Percentiles rank a stretch among this genome's conserved stretches.
phyloP scores from a whole-genome alignment of 2,329 filamentous ascomycete species.

The Alternaria dauci region DNA sequence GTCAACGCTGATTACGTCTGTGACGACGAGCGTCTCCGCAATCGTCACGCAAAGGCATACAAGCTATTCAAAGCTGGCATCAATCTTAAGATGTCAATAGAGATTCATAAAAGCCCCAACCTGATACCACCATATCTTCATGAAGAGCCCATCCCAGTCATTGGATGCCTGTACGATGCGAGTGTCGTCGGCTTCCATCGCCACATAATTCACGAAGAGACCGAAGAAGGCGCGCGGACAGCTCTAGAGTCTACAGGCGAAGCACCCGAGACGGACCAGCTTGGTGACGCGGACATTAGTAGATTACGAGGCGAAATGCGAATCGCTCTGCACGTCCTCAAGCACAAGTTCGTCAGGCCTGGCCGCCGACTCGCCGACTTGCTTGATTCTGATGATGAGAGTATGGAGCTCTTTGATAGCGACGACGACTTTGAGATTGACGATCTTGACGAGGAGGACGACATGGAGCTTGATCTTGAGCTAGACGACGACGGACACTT shows the following conservation, averaged over 20 bases:
- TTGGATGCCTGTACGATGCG: conserved; percentile 41
- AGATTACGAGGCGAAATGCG: conserved; percentile 20
- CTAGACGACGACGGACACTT: conserved; percentile 27
- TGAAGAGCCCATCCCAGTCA: conserved; percentile 35
- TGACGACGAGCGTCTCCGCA: conserved; percentile 31
- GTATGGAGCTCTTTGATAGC: neutral
- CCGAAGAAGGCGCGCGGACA: neutral
- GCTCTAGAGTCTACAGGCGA: neutral
- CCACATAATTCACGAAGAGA: conserved; percentile 17
- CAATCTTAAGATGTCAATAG: conserved; percentile 37
- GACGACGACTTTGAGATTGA: conserved; percentile 8
- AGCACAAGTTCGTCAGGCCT: conserved; percentile 16
- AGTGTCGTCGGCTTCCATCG: conserved; percentile 56
- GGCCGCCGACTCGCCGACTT: neutral
- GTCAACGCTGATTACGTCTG: conserved; percentile 34
- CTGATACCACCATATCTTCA: conserved; percentile 47
- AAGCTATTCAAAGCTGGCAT: conserved; percentile 37
- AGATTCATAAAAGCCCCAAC: conserved; percentile 29
- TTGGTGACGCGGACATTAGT: conserved; percentile 26
- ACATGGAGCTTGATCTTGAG: conserved; percentile 22
- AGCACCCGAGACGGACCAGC: conserved; percentile 37
- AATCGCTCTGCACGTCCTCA: conserved; percentile 18
- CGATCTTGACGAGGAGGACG: conserved; percentile 17
- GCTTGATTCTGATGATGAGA: conserved; percentile 7
- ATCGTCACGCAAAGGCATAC: conserved; percentile 39